Base-by-base conservation (phyloP, 768 basidiomycete genomes). In the Suillus clintonianus region DNA sequence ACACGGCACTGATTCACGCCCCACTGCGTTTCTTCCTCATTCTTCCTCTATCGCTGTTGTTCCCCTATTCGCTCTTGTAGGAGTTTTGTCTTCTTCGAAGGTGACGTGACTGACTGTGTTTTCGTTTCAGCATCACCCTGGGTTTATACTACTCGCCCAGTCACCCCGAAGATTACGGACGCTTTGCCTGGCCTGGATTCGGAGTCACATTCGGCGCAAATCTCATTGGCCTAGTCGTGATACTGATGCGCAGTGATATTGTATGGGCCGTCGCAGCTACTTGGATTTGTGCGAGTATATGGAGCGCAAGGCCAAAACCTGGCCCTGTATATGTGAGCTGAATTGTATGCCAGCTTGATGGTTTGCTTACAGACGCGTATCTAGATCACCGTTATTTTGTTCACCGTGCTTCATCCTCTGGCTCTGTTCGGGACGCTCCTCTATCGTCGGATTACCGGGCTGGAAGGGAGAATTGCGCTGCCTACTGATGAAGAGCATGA, bases 1-100 rank as follows among this genome's bases (percentile, higher is more conserved):
- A 95, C 73, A 87, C 86, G 39, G 82, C 88, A 0, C 88, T 96
- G 67, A 92, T 97, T 62, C 95, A 97, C 68, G 91, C 92, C 0
- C 96, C 96, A 0, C 80, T 97, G 60, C 83, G 92, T 3, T 88
- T 94, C 64, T 61, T 83, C 74, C 69, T 86, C 85, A 55, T 90
- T 81, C 86, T 91, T 62, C 77, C 86, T 65, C 39, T 67, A 17
- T 72, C 75, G 0, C 61, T 86, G 50, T 71, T 85, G 65, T 82
- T 87, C 64, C 75, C 79, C 1, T 85, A 87, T 66, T 84, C 82
- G 45, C 81, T 88, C 15, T 88, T 89, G 81, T 83, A 64, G 51
- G 79, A 10, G 6, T 53, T 4, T 19, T 3, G 3, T 36, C 8
- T 55, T 14, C 27, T 62, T 22, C 50, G 9, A 19, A 59, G n/a